Conservation (phyloP, 768 basidiomycete genomes). For the Suillus subalutaceus region DNA sequence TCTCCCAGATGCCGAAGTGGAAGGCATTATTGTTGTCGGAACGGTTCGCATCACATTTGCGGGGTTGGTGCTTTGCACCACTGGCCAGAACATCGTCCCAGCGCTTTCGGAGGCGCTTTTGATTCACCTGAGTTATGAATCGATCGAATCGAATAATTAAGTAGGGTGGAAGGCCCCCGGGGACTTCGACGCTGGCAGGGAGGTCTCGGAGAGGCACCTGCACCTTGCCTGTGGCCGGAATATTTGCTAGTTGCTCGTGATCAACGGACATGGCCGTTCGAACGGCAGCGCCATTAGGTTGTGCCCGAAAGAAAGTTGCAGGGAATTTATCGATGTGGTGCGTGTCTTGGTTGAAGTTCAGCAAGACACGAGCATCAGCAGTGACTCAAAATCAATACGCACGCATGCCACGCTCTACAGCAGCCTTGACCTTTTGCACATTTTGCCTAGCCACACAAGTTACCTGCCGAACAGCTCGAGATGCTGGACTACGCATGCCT, state of each 20-base stretch:
- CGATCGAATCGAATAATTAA: background rate
- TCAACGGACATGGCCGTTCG: background rate
- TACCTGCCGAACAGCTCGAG: too few species aligned
- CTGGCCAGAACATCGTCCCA: background rate
- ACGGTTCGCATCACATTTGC: background rate
- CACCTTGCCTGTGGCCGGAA: background rate
- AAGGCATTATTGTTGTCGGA: background rate
- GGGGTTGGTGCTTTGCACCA: background rate
- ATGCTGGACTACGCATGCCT: too few species aligned
- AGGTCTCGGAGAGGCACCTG: background rate
- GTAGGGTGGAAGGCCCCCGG: background rate
- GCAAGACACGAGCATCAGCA: too few species aligned
- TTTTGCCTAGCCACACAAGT: too few species aligned
- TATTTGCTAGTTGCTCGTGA: background rate
- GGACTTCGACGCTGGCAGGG: background rate
- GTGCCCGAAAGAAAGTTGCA: background rate
- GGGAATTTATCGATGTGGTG: background rate
- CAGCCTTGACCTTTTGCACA: too few species aligned
- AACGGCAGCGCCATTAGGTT: background rate
- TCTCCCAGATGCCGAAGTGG: background rate
- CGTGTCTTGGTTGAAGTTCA: background rate
- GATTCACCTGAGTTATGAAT: background rate
- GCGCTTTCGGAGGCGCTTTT: background rate
- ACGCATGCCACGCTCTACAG: too few species aligned
- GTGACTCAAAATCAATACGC: too few species aligned